These are phyloP conservation scores for Pseudohalonectria lignicola DNA, from an alignment of 2,329 filamentous ascomycete species.

Conservation along the genomic window DNA sequence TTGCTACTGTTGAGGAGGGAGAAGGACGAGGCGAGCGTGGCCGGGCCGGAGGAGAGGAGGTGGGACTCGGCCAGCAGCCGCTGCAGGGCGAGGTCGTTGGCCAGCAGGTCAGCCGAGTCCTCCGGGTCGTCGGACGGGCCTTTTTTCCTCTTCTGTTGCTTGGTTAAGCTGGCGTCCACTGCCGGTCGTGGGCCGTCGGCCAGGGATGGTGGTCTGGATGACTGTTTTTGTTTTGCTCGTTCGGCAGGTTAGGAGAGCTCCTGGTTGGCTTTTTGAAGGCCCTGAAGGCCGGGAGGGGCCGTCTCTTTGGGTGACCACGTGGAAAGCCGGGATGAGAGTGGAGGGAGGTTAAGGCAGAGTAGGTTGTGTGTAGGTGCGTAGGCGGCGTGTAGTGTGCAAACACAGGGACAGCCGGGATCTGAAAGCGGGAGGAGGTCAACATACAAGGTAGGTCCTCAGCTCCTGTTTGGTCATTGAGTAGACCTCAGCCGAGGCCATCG, in stretches of 20 bases:
- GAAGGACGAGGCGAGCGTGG: constrained; percentile 36
- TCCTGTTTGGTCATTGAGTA: constrained; percentile 52
- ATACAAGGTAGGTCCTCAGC: constrained; percentile 68
- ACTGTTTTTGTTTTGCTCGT: too few species aligned
- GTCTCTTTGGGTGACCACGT: too few species aligned
- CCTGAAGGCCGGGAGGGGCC: too few species aligned
- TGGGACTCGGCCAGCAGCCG: constrained; percentile 86
- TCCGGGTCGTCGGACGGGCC: constrained; percentile 27
- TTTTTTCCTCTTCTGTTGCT: constrained; percentile 7
- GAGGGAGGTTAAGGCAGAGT: too few species aligned
- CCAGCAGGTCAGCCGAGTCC: constrained; percentile 59
- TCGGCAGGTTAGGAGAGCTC: too few species aligned
- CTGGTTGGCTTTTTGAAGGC: too few species aligned
- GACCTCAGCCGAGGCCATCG: not conserved
- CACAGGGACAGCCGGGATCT: too few species aligned
- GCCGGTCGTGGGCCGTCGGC: not conserved
- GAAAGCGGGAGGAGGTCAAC: too few species aligned
- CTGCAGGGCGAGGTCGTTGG: constrained; percentile 87
- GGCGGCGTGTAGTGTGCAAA: too few species aligned
- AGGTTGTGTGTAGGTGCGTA: too few species aligned
- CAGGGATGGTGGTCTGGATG: constrained; percentile 34
- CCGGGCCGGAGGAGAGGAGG: constrained; percentile 50
- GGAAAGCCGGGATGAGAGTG: too few species aligned
- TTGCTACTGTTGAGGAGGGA: too few species aligned
- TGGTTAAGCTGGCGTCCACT: not conserved